Conservation (phyloP, 345 rosid genomes). For the Isatis tinctoria region DNA sequence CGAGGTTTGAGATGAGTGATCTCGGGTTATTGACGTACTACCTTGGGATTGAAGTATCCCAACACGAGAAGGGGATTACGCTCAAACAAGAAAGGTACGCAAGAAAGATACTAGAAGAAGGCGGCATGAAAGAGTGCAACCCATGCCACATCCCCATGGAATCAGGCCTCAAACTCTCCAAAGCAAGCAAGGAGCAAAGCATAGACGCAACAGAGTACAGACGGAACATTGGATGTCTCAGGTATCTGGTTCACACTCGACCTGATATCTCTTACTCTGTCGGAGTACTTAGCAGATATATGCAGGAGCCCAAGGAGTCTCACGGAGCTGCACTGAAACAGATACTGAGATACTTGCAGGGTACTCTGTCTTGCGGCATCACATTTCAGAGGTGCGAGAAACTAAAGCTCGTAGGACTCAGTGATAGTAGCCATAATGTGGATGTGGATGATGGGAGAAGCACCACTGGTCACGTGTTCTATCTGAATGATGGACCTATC, state of each 20-base stretch:
- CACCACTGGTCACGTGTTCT: too few relatives aligned
- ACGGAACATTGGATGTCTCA: not conserved
- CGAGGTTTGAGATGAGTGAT: not conserved
- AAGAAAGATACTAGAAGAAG: not conserved
- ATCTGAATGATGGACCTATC: too few relatives aligned
- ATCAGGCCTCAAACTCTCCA: too few relatives aligned
- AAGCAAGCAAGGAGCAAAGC: too few relatives aligned
- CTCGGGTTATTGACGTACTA: not conserved
- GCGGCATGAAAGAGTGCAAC: not conserved
- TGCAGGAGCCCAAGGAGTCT: not conserved
- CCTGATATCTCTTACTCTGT: not conserved
- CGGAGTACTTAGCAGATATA: not conserved
- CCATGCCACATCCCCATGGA: not conserved
- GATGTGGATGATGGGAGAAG: too few relatives aligned
- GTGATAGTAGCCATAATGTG: not conserved
- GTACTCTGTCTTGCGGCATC: not conserved
- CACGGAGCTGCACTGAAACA: not conserved
- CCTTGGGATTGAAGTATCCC: not conserved
- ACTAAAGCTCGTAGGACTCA: not conserved
- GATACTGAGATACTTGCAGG: not conserved
- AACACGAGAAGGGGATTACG: not conserved
- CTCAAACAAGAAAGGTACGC: not conserved
- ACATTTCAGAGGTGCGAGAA: not conserved
- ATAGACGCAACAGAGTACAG: too few relatives aligned
- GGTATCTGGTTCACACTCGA: not conserved